Base-by-base conservation (phyloP, 495 filamentous ascomycete genomes). In the Neurospora hispaniola region DNA sequence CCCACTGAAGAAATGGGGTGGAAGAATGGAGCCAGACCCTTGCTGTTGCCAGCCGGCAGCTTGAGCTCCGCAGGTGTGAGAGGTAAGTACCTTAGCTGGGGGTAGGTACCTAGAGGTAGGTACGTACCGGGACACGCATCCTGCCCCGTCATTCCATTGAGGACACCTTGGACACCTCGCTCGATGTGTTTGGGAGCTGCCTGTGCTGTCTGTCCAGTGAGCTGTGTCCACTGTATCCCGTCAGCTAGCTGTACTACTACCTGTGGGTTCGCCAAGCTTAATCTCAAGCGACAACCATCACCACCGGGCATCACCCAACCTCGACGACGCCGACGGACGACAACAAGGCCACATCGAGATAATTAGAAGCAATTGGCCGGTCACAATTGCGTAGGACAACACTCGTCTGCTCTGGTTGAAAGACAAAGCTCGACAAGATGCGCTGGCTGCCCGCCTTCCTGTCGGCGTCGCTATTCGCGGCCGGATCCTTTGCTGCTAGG, bases 371-470 rank as follows among this genome's bases (percentile, higher is more conserved):
- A 78, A 77, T 76, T 77, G 78, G 74, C 44, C 71, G 66, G 69
- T 68, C 31, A 14, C 68, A 59, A 69, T 72, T 44, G 10, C 39
- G 20, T 70, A 44, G 18, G 38, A 14, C 54, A 31, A 74, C 75
- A 69, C 35, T 70, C 54, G 31, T 48, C 66, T 73, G 27, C 42
- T 62, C 62, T 14, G 42, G 48, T 73, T 35, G n/a, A 39, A 31
- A 66, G 40, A 70, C 18, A 75, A 75, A 76, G 69, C 73, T 73
- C 69, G 73, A 74, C 78, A 86, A 77, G 48, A 88, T 90, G 86
- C 83, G 84, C 74, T 85, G 83, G 82, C 76, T 88, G 41, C 80
- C 91, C 81, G 86, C 88, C 78, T 78, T 89, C 73, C 84, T 92
- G 73, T 82, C 86, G 73, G 74, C 84, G 75, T 48, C 88, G 77